Percentiles rank a stretch among this genome's conserved stretches.
Evolutionary conservation across 2,329 filamentous ascomycete species (phyloP).

Genomic region (Moelleriella libera): DNA sequence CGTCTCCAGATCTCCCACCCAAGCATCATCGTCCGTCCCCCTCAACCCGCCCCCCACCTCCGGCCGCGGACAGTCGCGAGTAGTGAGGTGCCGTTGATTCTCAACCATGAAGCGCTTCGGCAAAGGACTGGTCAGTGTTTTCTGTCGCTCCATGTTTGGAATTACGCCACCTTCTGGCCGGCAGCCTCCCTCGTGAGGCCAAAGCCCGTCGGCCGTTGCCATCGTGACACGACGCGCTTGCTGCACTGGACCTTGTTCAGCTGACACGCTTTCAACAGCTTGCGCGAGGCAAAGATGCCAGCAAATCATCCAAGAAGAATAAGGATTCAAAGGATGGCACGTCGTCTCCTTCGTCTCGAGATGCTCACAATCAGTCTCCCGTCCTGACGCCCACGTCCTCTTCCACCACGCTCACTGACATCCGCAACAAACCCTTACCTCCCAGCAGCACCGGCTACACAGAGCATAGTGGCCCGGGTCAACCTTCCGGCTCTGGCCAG

Average conservation of each 20-base stretch:
- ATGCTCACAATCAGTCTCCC: conserved; percentile 43
- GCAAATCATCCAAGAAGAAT: conserved; percentile 70
- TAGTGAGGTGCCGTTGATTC: conserved; percentile 8
- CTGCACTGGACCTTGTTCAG: neutral
- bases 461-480: conserved; percentile 24
- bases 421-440: conserved; percentile 67
- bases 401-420: conserved; percentile 72
- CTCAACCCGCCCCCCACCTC: neutral
- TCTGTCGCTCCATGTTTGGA: conserved; percentile 2
- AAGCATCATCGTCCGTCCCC: neutral
- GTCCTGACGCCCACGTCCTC: conserved; percentile 74
- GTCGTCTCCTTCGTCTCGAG: conserved; percentile 57
- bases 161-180: neutral
- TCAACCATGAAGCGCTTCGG: conserved; percentile 89
- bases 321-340: conserved; percentile 63
- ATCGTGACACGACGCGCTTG: conserved; percentile 2
- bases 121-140: conserved; percentile 54
- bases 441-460: conserved; percentile 33
- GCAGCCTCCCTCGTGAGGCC: neutral
- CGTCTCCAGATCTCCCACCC: neutral
- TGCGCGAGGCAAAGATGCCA: conserved; percentile 75
- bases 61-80: conserved; percentile 5
- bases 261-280: conserved; percentile 43
- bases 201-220: neutral
- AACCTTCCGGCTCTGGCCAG: conserved; percentile 25